Conservation (phyloP, 208 protist species). For the Trichomonas tenax region DNA sequence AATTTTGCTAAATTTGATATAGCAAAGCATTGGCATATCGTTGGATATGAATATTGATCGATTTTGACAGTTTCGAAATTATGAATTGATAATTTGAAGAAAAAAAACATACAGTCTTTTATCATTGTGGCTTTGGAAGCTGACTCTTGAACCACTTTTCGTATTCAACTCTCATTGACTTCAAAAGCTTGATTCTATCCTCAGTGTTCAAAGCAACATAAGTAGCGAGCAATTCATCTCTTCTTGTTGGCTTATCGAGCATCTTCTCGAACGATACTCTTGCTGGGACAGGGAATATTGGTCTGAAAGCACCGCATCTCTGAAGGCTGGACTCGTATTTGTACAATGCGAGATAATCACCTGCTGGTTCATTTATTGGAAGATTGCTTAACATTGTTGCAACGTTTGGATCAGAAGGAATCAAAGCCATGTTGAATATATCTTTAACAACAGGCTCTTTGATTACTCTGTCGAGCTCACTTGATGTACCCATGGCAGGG, state of each 20-base stretch:
- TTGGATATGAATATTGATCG: too few relatives aligned
- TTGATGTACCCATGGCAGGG: constrained; percentile 25
- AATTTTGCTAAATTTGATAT: too few relatives aligned
- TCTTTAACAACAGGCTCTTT: constrained; percentile 29
- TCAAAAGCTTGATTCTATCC: neutral
- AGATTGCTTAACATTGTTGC: neutral
- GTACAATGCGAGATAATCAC: neutral
- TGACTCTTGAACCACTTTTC: neutral
- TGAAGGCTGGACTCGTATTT: neutral
- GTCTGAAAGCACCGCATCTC: neutral
- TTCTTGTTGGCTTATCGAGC: neutral
- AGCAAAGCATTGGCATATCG: too few relatives aligned
- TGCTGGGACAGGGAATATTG: neutral
- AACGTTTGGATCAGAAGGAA: neutral
- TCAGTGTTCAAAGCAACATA: neutral
- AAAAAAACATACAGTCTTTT: too few relatives aligned
- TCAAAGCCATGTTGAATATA: constrained; percentile 25
- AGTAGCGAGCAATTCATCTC: neutral
- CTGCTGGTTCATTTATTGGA: neutral
- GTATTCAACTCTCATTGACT: neutral
- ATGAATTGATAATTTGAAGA: too few relatives aligned
- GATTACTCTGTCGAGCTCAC: constrained; percentile 28
- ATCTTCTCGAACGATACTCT: neutral
- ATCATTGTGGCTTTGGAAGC: too few relatives aligned
- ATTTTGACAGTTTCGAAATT: too few relatives aligned